Base-by-base conservation (phyloP, 2,329 filamentous ascomycete species). In the Aspergillus ochraceus region DNA sequence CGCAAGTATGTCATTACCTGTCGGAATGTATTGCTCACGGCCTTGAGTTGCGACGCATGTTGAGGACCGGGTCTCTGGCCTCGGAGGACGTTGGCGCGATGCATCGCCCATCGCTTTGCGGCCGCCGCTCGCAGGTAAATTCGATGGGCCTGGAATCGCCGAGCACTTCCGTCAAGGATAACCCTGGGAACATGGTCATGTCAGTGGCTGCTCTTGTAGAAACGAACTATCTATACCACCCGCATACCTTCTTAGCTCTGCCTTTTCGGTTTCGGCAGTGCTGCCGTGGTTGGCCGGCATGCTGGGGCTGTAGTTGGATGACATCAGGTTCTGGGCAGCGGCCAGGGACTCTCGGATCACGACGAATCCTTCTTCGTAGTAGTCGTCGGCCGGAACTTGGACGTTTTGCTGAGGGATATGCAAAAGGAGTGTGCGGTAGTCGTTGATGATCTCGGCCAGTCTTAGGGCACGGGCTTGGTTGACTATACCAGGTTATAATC, bases 391-490 rank as follows among this genome's bases (percentile, higher is more conserved):
- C 4, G 81, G 77, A 30, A 81, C 79, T 20, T 79, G 78, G 29
- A 80, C 77, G 60, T 81, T 80, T 60, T 85, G 79, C 61, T 84
- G 79, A 30, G 81, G 79, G 58, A 88, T 84, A 69, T 86, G 84
- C 62, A 83, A 73, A 64, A 87, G 83, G 4, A 88, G 75, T 58
- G 84, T 85, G 55, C 85, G 84, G 70, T 86, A 88, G 75, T 88
- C 86, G 63, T 82, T 82, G 77, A 88, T 85, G 70, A 88, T 81
- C 73, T 88, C 86, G 51, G 84, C 79, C 64, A 88, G 76, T 66
- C 86, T 82, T 71, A 88, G 78, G 53, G 86, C 86, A 69, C 86
- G 84, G 60, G 84, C 84, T 70, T 87, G 81, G 70, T 88, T 88
- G 66, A 87, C 86, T 88, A 70, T 59, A 47, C 20, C 50, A 54